A percentile compares a stretch with the other conserved stretches of the same genome.
phyloP scores from a whole-genome alignment of 1,284 basidiomycete species.

The Stygiomarasmius scandens region DNA sequence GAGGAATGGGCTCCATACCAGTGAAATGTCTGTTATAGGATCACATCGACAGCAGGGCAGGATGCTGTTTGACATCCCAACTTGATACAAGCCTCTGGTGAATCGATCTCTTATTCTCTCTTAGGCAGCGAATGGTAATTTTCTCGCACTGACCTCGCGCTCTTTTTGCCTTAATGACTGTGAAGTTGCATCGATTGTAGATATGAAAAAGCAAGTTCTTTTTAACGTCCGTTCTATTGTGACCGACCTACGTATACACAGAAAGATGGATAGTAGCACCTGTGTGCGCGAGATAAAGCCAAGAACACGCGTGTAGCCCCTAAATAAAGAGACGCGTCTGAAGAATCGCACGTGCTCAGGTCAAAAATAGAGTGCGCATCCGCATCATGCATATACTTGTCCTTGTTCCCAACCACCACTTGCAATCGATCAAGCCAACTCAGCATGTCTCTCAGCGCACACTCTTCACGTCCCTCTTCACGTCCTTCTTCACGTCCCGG shows the following conservation, averaged over 20 bases:
- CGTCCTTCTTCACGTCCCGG: constrained; percentile 15
- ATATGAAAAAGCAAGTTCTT: too few relatives aligned
- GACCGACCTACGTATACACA: background rate
- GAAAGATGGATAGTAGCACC: background rate
- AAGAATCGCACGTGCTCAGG: background rate
- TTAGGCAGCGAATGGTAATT: too few relatives aligned
- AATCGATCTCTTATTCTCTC: too few relatives aligned
- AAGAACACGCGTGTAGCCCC: background rate
- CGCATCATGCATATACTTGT: background rate
- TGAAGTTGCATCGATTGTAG: too few relatives aligned
- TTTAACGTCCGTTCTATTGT: too few relatives aligned
- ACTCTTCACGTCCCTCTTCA: constrained; percentile 15
- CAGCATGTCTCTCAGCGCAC: constrained; percentile 3
- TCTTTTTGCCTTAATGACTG: too few relatives aligned
- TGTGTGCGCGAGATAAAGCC: background rate
- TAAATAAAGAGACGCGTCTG: background rate
- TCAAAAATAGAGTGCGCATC: background rate
- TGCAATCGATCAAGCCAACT: background rate
- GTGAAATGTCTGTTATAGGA: too few relatives aligned
- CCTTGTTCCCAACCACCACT: background rate
- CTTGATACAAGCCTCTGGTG: too few relatives aligned
- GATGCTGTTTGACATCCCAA: too few relatives aligned
- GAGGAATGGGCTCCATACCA: too few relatives aligned
- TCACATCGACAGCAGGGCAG: too few relatives aligned
- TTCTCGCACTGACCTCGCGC: too few relatives aligned